Evolutionary conservation across 2,329 filamentous ascomycete genomes (phyloP), one percentile per base, ranked within the genome.

Genomic region (Penicillium rolfsii): DNA sequence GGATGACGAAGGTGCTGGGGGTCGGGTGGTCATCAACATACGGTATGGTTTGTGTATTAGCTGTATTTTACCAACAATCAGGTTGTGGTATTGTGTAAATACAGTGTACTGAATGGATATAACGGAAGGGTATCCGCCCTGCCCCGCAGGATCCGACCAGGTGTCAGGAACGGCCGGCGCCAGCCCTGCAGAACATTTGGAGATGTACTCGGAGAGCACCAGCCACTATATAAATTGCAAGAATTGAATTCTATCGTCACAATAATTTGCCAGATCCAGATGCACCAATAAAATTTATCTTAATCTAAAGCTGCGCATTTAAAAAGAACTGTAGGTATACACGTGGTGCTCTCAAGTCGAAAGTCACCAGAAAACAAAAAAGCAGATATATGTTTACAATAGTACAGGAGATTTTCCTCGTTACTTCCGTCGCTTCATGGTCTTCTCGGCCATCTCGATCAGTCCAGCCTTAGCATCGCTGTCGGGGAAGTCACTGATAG

Each of bases 391-490:
- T 68, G 62, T 64, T 64, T 66, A 65, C 63, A 65, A 58, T 59
- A 52, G 49, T 63, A 64, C 54, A 60, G 26, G 55, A 28, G 50
- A 19, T 35, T 45, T 52, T 30, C 55, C 54, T 56, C 19, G 53
- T 64, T 72, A 98, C 79, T 97, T 97, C 76, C 92, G 85, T 72
- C 94, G 85, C 79, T 92, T 89, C 81, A 97, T 87, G 16, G 93
- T 93, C 82, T 97, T 97, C 70, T 89, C 85, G 68, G 93, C 96
- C 91, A 98, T 97, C 72, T 97, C 92, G 49, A 97, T 82, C 43
- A 99, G 82, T 0, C 94, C 94, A 33, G 90, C 86, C 81, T 97
- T 98, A 60, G 95, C 95, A 66, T 98, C 94, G 75, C 93, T 94
- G n/a, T 93, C 89, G 6, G 95, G 95, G 77, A 99, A 97, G 49